Evolutionary conservation across 1,139 yeast genomes (phyloP).

Genomic region (Lodderomyces beijingensis): DNA sequence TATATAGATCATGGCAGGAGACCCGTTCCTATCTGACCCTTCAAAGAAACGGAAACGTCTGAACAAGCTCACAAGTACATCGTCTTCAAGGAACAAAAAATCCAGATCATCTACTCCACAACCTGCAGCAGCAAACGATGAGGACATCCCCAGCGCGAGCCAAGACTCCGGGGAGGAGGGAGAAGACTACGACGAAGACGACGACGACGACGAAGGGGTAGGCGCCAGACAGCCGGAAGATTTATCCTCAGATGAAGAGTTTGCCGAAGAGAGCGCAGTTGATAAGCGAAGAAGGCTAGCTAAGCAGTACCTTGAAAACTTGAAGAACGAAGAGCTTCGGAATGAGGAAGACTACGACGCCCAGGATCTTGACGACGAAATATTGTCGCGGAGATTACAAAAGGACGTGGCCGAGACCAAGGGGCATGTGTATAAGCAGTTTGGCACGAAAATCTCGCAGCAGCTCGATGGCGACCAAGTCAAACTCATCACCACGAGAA

Average conservation of each 20-base stretch:
- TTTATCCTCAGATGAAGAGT: constrained; percentile 63
- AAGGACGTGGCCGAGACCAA: constrained; percentile 87
- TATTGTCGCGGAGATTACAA: constrained; percentile 72
- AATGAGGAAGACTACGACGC: constrained; percentile 73
- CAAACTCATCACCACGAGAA: constrained; percentile 42
- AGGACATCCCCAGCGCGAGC: constrained; percentile 33
- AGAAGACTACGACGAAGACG: constrained; percentile 24
- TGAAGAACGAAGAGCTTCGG: constrained; percentile 53
- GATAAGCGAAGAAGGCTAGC: constrained; percentile 94
- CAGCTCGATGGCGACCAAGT: constrained; percentile 42
- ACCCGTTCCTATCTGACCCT: constrained; percentile 62
- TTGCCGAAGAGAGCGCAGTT: constrained; percentile 75
- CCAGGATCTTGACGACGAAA: constrained; percentile 85
- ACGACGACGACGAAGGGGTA: constrained; percentile 14
- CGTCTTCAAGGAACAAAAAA: constrained; percentile 17
- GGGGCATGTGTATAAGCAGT: constrained; percentile 73
- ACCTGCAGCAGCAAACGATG: constrained; percentile 22
- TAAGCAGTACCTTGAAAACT: constrained; percentile 80
- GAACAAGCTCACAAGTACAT: constrained; percentile 17
- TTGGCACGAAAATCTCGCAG: constrained; percentile 45
- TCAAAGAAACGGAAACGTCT: constrained; percentile 47
- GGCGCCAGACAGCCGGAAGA: constrained; percentile 33
- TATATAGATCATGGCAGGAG: constrained; percentile 41
- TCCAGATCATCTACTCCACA: constrained; percentile 11
- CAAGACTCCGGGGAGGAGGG: constrained; percentile 26